phyloP scores from a whole-genome alignment of 2,329 filamentous ascomycete genomes.

The Huntiella bhutanensis region DNA sequence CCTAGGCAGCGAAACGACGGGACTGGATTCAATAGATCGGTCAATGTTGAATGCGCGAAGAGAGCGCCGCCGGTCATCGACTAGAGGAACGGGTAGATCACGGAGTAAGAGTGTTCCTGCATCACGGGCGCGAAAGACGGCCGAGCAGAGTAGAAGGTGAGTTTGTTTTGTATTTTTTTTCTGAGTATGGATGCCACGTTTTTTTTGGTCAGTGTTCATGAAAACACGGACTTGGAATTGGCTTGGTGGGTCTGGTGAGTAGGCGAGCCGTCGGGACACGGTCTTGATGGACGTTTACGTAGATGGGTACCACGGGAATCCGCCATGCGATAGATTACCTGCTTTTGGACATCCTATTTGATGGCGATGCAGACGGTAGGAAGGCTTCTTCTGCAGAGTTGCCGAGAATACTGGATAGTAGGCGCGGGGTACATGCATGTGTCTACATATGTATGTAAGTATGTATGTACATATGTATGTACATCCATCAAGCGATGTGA shows the following conservation, averaged over 20 bases:
- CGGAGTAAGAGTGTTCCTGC: conserved; percentile 6
- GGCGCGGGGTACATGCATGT: too few relatives aligned
- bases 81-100: conserved; percentile 1
- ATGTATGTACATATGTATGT: background rate
- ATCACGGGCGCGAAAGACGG: background rate
- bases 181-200: background rate
- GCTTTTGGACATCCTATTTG: too few relatives aligned
- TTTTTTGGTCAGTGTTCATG: background rate
- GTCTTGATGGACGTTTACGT: background rate
- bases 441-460: background rate
- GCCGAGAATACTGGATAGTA: too few relatives aligned
- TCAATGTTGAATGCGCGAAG: conserved; percentile 1
- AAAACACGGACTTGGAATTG: too few relatives aligned
- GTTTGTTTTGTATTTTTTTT: background rate
- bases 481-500: too few relatives aligned
- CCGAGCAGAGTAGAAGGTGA: background rate
- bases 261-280: background rate
- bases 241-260: background rate
- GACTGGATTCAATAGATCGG: conserved; percentile 1
- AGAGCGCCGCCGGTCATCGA: conserved; percentile 2
- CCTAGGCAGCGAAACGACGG: conserved; percentile 3
- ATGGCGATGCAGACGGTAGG: too few relatives aligned
- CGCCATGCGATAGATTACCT: too few relatives aligned
- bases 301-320: too few relatives aligned
- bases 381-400: too few relatives aligned